Percentiles rank a stretch among this genome's conserved stretches.
phyloP scores from a whole-genome alignment of 345 rosid species.

The Syzygium oleosum region DNA sequence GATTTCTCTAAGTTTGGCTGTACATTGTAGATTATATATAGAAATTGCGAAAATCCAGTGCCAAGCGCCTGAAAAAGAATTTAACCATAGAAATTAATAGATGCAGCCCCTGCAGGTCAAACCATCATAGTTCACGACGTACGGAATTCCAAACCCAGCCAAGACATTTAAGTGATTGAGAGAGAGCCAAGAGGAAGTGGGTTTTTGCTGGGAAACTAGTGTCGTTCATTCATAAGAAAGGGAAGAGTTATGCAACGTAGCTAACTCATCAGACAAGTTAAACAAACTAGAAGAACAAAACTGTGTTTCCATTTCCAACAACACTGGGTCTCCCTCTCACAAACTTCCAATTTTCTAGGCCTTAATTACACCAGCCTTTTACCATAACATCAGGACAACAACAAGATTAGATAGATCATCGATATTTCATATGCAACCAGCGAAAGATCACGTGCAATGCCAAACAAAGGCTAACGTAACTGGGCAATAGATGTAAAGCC shows the following conservation, averaged over 20 bases:
- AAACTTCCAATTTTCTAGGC: neutral
- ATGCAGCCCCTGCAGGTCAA: neutral
- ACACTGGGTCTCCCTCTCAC: neutral
- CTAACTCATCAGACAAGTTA: neutral
- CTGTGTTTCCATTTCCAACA: neutral
- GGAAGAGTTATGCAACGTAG: neutral
- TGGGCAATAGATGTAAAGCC: conserved; percentile 96
- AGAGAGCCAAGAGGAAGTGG: neutral
- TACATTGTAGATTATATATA: no score
- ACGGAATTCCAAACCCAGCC: neutral
- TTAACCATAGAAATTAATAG: neutral
- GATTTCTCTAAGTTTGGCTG: no score
- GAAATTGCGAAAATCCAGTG: conserved; percentile 77
- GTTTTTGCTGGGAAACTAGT: neutral
- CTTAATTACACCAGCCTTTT: neutral
- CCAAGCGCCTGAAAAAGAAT: conserved; percentile 70
- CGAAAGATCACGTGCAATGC: neutral
- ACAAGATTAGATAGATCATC: neutral
- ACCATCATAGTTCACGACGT: neutral
- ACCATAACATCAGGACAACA: neutral
- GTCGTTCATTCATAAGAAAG: neutral
- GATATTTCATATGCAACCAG: neutral
- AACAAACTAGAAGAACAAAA: neutral
- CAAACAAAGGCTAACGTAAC: conserved; percentile 25
- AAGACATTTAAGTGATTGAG: neutral